Percentiles rank a stretch among this genome's conserved stretches.
phyloP scores from a whole-genome alignment of 495 filamentous ascomycete species.

The Aspergillus diversus region DNA sequence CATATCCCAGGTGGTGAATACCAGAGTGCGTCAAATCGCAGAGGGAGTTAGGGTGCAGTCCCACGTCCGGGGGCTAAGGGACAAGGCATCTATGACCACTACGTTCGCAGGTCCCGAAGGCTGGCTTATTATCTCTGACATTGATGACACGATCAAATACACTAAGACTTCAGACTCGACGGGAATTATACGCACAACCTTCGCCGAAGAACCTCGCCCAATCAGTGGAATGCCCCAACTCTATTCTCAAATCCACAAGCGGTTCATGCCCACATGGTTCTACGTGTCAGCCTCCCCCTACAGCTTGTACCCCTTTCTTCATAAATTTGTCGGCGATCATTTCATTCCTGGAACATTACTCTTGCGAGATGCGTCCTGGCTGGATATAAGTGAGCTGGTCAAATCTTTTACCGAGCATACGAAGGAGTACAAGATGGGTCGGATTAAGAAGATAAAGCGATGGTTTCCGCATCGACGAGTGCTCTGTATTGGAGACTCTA shows the following conservation, averaged over 20 bases:
- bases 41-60: slow-evolving; percentile 41
- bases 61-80: slow-evolving; percentile 42
- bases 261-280: slow-evolving; percentile 75
- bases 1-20: slow-evolving; percentile 57
- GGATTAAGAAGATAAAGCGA: slow-evolving; percentile 72
- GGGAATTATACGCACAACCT: slow-evolving; percentile 82
- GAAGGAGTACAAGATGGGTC: slow-evolving; percentile 82
- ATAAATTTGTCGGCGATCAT: slow-evolving; percentile 63
- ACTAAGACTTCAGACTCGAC: slow-evolving; percentile 78
- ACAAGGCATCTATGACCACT: slow-evolving; percentile 61
- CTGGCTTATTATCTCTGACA: slow-evolving; percentile 88
- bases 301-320: slow-evolving; percentile 91
- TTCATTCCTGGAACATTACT: slow-evolving; percentile 81
- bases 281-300: slow-evolving; percentile 95
- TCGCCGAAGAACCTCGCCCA: slow-evolving; percentile 71
- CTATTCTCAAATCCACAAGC: slow-evolving; percentile 64
- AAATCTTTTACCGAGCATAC: slow-evolving; percentile 79
- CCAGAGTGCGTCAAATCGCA: slow-evolving; percentile 36
- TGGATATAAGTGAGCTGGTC: slow-evolving; percentile 79
- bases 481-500: slow-evolving; percentile 86
- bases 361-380: slow-evolving; percentile 84
- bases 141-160: slow-evolving; percentile 95
- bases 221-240: slow-evolving; percentile 83
- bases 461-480: slow-evolving; percentile 80
- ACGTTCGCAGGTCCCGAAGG: slow-evolving; percentile 76